These are phyloP conservation scores for Spongispora temasekensis DNA, from an alignment of 1,284 basidiomycete species.

Conservation along the genomic window DNA sequence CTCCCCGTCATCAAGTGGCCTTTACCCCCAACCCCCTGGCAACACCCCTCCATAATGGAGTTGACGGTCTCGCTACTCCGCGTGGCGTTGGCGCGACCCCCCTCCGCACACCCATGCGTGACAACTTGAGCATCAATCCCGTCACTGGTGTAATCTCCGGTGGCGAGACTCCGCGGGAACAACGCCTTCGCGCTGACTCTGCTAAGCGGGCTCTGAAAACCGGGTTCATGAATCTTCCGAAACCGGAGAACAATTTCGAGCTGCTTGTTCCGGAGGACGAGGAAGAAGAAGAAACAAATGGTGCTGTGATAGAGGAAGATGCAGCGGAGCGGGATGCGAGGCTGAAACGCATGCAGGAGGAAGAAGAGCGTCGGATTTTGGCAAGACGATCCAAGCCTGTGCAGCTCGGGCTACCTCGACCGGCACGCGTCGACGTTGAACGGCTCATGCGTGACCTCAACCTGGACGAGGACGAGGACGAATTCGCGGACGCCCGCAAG, in stretches of 20 bases:
- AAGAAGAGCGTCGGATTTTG: slow-evolving; percentile 76
- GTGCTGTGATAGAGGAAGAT: slow-evolving; percentile 71
- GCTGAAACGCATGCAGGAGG: slow-evolving; percentile 67
- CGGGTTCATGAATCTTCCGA: slow-evolving; percentile 85
- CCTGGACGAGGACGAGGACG: slow-evolving; percentile 50
- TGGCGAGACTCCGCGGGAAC: slow-evolving; percentile 76
- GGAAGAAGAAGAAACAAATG: slow-evolving; percentile 51
- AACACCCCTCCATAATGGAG: slow-evolving; percentile 65
- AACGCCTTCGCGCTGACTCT: slow-evolving; percentile 61
- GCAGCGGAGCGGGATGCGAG: slow-evolving; percentile 91
- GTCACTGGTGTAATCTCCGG: slow-evolving; percentile 57
- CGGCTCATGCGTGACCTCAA: slow-evolving; percentile 62
- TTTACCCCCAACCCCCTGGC: slow-evolving; percentile 96
- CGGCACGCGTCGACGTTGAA: slow-evolving; percentile 77
- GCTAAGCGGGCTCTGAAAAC: slow-evolving; percentile 75
- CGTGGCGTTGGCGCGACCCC: slow-evolving; percentile 71
- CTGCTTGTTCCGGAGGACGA: slow-evolving; percentile 90
- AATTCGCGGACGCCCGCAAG: slow-evolving; percentile 53
- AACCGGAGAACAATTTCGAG: slow-evolving; percentile 98
- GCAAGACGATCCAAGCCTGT: slow-evolving; percentile 84
- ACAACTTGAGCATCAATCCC: slow-evolving; percentile 88
- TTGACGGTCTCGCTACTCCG: slow-evolving; percentile 65
- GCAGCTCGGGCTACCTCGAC: slow-evolving; percentile 84
- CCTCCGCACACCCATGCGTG: slow-evolving; percentile 88
- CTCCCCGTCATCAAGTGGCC: slow-evolving; percentile 83